Evolutionary conservation across 2,329 filamentous ascomycete genomes (phyloP).

Genomic region (Cladosporium sp.): DNA sequence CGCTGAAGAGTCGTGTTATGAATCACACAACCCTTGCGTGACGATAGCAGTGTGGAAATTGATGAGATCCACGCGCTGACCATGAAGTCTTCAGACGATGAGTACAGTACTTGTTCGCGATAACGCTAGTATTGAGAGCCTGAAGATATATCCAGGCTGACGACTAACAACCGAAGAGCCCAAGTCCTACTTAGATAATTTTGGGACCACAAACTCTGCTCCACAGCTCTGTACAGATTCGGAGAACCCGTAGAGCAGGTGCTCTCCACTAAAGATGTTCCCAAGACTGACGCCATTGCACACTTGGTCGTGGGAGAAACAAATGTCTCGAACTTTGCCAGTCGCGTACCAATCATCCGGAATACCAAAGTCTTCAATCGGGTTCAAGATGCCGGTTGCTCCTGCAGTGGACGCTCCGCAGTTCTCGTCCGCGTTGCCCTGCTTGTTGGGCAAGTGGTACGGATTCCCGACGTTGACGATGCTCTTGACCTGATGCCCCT

Average conservation of each 20-base stretch:
- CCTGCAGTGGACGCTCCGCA: conserved; percentile 39
- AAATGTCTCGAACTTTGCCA: conserved; percentile 6
- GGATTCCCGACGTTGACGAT: conserved; percentile 42
- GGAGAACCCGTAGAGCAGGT: neutral
- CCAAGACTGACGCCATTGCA: conserved; percentile 3
- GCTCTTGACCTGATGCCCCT: conserved; percentile 35
- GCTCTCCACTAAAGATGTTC: neutral
- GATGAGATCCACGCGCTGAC: neutral
- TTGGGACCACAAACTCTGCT: conserved; percentile 1
- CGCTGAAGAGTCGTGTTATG: neutral
- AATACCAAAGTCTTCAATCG: conserved; percentile 25
- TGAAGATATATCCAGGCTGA: neutral
- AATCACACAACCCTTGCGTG: neutral
- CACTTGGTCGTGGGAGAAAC: conserved; percentile 7
- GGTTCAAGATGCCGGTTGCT: conserved; percentile 31
- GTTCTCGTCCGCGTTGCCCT: conserved; percentile 41
- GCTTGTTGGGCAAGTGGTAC: conserved; percentile 25
- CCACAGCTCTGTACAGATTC: conserved; percentile 1
- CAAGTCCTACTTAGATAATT: neutral
- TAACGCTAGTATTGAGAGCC: neutral
- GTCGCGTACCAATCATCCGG: conserved; percentile 24
- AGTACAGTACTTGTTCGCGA: neutral
- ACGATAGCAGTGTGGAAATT: neutral
- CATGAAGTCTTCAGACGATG: neutral
- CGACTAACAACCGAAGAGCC: neutral